Evolutionary conservation across 495 filamentous ascomycete genomes (phyloP).

Genomic region (Hyaloscypha hepaticicola): DNA sequence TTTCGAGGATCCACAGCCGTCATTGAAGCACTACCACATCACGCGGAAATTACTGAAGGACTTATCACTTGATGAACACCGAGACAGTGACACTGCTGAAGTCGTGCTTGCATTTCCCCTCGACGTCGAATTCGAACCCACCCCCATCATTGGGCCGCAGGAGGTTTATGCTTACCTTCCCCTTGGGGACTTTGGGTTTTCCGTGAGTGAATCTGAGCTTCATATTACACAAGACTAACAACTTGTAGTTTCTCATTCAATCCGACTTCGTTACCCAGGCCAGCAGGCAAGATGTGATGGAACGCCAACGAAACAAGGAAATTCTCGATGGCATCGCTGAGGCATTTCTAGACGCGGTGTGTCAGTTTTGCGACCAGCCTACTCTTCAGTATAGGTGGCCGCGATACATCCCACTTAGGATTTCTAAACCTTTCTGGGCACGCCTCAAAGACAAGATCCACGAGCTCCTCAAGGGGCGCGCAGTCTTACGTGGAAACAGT

Average conservation of each 20-base stretch:
- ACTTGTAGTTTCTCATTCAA: constrained; percentile 48
- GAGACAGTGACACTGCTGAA: constrained; percentile 4
- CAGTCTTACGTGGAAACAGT: constrained; percentile 17
- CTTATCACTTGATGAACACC: constrained; percentile 4
- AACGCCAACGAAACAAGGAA: constrained; percentile 25
- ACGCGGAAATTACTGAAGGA: constrained; percentile 8
- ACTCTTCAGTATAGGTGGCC: constrained; percentile 33
- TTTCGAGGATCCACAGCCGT: not conserved
- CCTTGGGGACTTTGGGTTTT: constrained; percentile 11
- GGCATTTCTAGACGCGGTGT: constrained; percentile 32
- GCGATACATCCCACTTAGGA: constrained; percentile 30
- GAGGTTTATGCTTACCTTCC: constrained; percentile 18
- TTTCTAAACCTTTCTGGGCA: constrained; percentile 24
- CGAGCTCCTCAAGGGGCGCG: not conserved
- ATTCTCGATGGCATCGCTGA: constrained; percentile 27
- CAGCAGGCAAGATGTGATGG: constrained; percentile 42
- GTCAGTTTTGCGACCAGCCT: constrained; percentile 31
- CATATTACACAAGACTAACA: constrained; percentile 15
- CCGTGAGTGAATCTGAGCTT: constrained; percentile 10
- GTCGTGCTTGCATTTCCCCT: constrained; percentile 20
- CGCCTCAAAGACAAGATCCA: constrained; percentile 18
- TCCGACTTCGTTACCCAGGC: constrained; percentile 47
- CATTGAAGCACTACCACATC: not conserved
- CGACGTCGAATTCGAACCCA: not conserved
- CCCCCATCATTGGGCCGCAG: constrained; percentile 11